phyloP scores from a whole-genome alignment of 768 basidiomycete species.

The Tulasnella sp. region DNA sequence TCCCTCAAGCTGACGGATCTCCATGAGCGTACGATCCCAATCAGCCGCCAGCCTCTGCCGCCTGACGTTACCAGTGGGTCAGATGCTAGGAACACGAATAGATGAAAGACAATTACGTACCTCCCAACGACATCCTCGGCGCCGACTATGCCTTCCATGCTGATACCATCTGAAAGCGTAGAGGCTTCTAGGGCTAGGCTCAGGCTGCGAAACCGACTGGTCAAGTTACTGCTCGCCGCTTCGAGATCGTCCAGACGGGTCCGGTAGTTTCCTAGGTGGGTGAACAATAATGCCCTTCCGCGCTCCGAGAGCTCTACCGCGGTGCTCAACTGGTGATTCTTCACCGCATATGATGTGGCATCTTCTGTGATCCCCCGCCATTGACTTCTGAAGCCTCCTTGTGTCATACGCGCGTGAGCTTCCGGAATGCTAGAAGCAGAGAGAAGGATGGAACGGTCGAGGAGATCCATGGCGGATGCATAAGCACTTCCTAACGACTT shows the following conservation, averaged over 20 bases:
- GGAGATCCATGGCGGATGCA: too few species aligned
- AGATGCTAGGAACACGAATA: too few species aligned
- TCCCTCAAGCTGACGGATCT: not conserved
- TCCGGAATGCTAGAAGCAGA: too few species aligned
- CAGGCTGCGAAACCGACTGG: not conserved
- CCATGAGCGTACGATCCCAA: conserved; percentile 1
- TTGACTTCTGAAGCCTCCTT: too few species aligned
- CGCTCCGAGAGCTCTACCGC: not conserved
- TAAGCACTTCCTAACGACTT: too few species aligned
- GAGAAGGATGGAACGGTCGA: too few species aligned
- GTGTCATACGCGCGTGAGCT: too few species aligned
- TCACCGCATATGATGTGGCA: not conserved
- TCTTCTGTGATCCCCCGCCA: not conserved
- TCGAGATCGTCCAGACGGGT: not conserved
- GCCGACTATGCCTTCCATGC: too few species aligned
- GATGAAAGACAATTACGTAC: too few species aligned
- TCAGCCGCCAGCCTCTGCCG: not conserved
- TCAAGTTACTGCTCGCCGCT: not conserved
- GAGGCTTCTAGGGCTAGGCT: not conserved
- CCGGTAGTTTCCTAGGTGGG: not conserved
- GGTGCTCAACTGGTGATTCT: not conserved
- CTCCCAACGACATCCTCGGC: too few species aligned
- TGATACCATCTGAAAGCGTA: too few species aligned
- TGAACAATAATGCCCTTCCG: not conserved
- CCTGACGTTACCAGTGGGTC: too few species aligned